These are phyloP conservation scores for Suhomyces atakaporum DNA, from an alignment of 1,139 yeast genomes.

Conservation along the genomic window DNA sequence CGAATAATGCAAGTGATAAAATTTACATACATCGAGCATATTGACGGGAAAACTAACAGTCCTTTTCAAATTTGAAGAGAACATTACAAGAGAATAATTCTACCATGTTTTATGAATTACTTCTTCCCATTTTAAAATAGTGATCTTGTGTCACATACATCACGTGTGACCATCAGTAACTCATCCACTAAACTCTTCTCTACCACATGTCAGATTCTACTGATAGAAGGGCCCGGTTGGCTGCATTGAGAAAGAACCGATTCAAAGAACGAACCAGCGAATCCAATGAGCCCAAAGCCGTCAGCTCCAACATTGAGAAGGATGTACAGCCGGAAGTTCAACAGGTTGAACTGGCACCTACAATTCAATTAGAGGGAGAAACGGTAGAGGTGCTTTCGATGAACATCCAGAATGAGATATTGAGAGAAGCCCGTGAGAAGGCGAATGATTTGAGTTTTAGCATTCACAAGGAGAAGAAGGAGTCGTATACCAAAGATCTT, in stretches of 20 bases:
- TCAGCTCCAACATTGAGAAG: background rate
- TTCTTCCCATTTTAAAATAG: no score
- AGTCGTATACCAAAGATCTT: slow-evolving; percentile 29
- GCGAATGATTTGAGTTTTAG: slow-evolving; percentile 18
- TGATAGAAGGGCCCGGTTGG: slow-evolving; percentile 27
- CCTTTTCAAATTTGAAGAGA: no score
- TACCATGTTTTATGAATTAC: no score
- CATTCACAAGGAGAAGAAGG: slow-evolving; percentile 5
- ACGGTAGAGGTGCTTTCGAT: slow-evolving; percentile 32
- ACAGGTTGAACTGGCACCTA: slow-evolving; percentile 12
- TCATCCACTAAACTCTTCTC: no score
- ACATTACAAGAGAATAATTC: no score
- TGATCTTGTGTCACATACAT: no score
- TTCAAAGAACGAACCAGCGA: slow-evolving; percentile 6
- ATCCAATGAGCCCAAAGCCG: background rate
- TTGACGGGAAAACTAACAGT: no score
- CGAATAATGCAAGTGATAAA: no score
- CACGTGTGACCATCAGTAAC: no score
- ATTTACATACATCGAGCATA: no score
- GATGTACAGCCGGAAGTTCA: background rate
- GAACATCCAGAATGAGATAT: slow-evolving; percentile 26
- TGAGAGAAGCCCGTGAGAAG: slow-evolving; percentile 19
- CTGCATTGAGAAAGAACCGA: slow-evolving; percentile 25
- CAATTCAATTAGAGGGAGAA: slow-evolving; percentile 19
- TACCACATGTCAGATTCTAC: slow-evolving; percentile 5